These are phyloP conservation scores for Zygotorulaspora chibaensis DNA, from an alignment of 805 yeast genomes.

Conservation along the genomic window DNA sequence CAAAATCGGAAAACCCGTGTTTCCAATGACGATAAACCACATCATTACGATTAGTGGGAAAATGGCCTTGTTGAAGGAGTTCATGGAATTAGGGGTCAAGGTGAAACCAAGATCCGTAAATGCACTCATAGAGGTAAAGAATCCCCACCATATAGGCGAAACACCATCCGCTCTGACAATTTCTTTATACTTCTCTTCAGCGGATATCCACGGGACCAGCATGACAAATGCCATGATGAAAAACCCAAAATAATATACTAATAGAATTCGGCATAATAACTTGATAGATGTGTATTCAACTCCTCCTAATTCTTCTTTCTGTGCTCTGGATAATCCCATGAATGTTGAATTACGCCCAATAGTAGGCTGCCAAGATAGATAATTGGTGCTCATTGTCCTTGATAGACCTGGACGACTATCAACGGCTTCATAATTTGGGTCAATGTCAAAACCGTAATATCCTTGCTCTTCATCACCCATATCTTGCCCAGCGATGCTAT, in stretches of 20 bases:
- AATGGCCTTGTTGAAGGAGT: conserved; percentile 55
- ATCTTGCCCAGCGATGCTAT: conserved; percentile 10
- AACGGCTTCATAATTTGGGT: conserved; percentile 14
- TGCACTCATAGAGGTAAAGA: conserved; percentile 72
- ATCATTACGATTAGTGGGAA: conserved; percentile 60
- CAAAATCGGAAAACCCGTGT: conserved; percentile 88
- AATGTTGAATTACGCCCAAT: conserved; percentile 92
- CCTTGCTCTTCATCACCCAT: conserved; percentile 34
- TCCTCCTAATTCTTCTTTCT: conserved; percentile 94
- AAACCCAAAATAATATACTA: conserved; percentile 70
- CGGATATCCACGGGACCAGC: conserved; percentile 58
- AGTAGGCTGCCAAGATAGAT: conserved; percentile 86
- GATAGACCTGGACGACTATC: conserved; percentile 16
- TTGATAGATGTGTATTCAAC: conserved; percentile 92
- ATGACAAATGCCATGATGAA: conserved; percentile 52
- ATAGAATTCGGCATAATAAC: conserved; percentile 60
- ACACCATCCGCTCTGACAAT: conserved; percentile 54
- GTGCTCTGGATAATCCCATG: conserved; percentile 72
- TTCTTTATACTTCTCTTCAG: conserved; percentile 39
- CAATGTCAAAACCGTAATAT: conserved; percentile 30
- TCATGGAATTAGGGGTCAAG: conserved; percentile 76
- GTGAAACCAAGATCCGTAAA: conserved; percentile 87
- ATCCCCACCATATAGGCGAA: conserved; percentile 88
- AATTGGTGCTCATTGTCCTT: conserved; percentile 51
- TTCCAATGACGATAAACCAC: conserved; percentile 82